These are phyloP conservation scores for Phaeodactylum tricornutum DNA, from an alignment of 108 stramenopile genomes.

Conservation along the genomic window DNA sequence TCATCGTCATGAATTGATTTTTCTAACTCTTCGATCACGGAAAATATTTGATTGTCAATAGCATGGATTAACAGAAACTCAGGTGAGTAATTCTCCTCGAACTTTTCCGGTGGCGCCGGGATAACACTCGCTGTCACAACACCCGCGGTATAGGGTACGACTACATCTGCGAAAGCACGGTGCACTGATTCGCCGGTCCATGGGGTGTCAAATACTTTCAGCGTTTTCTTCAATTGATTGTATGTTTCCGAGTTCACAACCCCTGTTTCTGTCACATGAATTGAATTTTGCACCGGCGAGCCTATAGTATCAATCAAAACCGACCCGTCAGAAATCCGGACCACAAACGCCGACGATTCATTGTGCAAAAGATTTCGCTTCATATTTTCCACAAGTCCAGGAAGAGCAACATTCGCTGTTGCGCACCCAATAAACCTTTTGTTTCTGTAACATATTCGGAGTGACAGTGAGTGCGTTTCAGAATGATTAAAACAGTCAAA, in stretches of 20 bases:
- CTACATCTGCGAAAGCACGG: no score
- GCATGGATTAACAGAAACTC: conserved; percentile 20
- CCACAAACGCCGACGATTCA: no score
- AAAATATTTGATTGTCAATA: conserved; percentile 10
- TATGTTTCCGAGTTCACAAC: no score
- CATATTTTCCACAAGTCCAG: conserved; percentile 1
- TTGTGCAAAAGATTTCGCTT: no score
- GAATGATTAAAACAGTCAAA: neutral
- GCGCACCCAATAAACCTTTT: neutral
- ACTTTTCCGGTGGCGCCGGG: conserved; percentile 23
- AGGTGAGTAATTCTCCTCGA: conserved; percentile 21
- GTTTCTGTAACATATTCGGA: neutral
- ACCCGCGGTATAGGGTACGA: no score
- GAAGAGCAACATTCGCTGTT: neutral
- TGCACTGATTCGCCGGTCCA: no score
- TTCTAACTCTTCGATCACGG: conserved; percentile 16
- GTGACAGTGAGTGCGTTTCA: neutral
- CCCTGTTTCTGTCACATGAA: no score
- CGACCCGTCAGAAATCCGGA: no score
- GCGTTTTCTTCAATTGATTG: no score
- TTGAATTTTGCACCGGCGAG: no score
- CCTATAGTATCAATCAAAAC: no score
- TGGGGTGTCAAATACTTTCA: no score
- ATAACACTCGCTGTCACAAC: conserved; percentile 14
- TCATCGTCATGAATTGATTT: conserved; percentile 20